Evolutionary conservation across 345 rosid species (phyloP), one percentile per base, ranked within the genome.

Genomic region (Citrus inodora): DNA sequence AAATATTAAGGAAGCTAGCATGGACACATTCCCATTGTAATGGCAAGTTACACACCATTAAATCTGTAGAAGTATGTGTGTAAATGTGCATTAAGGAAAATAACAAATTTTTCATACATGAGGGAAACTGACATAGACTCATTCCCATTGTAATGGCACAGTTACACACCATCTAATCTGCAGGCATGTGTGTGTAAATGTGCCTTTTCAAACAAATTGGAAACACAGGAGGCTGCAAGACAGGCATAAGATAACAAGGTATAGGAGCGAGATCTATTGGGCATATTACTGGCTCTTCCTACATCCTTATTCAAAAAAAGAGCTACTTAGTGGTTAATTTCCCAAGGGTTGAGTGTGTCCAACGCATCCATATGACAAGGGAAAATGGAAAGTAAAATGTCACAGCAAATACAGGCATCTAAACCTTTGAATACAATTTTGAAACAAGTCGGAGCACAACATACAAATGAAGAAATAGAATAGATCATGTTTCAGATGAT

Each of bases 11-110:
- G 51, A 75, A 46, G 46, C 38, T 27, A 63, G 61, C 42, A 42
- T 0, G 21, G 30, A 48, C 16, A 48, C 25, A 64, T 19, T 61
- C 21, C 53, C 25, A 32, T 32, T 67, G 51, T 9, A 67, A 51
- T 3, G 17, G 25, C n/a, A 32, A 71, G 13, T 53, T 22, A 30
- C 9, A 30, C 42, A 71, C 35, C 61, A 28, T 9, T 24, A 27
- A 21, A 53, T 3, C 22, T 33, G 55, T 30, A 30, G 14, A 22
- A 2, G 9, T 21, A 10, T 4, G 30, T 10, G 32, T 60, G 65
- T 0, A 53, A 17, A 53, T 5, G 7, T 4, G 58, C 17, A 46
- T 13, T 46, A 11, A 46, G 58, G 90, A 78, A 86, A 82, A 71
- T 30, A 32, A 58, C 79, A 64, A 38, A 46, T 64, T 16, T 67